Conservation (phyloP, 108 stramenopile species). For the Nannochloropsis granulata region DNA sequence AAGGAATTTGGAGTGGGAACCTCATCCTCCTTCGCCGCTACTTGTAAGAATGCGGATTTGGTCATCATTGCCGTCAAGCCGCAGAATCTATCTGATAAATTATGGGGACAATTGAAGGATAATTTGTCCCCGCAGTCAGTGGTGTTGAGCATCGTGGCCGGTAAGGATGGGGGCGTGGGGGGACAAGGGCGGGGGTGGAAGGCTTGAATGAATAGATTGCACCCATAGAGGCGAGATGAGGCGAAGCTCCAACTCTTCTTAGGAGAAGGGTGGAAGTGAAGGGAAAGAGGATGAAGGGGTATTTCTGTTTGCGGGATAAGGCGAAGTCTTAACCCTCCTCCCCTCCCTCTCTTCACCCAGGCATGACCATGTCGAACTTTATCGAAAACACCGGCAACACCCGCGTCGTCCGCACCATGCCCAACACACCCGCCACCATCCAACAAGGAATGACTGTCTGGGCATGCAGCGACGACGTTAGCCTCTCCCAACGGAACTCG, state of each 20-base stretch:
- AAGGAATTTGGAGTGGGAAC: slow-evolving; percentile 11
- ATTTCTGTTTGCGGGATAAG: no score
- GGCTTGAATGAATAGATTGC: no score
- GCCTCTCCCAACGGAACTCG: slow-evolving; percentile 46
- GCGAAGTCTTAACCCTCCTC: no score
- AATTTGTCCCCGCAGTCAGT: not conserved
- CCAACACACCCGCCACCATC: slow-evolving; percentile 72
- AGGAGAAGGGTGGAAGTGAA: no score
- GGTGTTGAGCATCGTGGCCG: slow-evolving; percentile 24
- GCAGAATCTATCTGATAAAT: slow-evolving; percentile 44
- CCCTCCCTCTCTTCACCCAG: not conserved
- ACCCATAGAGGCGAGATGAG: no score
- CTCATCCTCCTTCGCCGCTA: not conserved
- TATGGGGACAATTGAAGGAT: not conserved
- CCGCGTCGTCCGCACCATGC: slow-evolving; percentile 68
- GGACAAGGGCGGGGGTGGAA: no score
- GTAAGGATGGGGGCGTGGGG: not conserved
- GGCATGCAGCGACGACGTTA: slow-evolving; percentile 47
- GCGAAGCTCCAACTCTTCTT: no score
- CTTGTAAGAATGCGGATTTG: slow-evolving; percentile 49
- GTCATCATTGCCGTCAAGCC: slow-evolving; percentile 75
- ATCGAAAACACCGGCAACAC: not conserved
- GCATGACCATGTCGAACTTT: not conserved
- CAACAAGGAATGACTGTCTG: slow-evolving; percentile 20
- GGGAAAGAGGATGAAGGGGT: no score